Evolutionary conservation across 1,284 basidiomycete species (phyloP).

Genomic region (Ceratobasidium sp.): DNA sequence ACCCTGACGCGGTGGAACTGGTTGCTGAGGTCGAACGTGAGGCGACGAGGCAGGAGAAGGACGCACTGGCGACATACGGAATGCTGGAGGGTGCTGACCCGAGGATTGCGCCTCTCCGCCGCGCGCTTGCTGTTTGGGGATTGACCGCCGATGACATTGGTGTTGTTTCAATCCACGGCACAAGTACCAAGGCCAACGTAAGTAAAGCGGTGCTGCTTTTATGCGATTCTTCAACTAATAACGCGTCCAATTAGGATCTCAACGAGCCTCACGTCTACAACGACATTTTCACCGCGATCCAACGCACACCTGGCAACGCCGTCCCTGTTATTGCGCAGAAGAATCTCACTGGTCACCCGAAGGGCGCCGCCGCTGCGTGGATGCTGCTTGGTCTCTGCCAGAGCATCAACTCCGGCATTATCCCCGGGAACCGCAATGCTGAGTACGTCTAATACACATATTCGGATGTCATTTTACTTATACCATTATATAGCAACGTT

Average conservation of each 20-base stretch:
- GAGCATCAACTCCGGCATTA: constrained; percentile 84
- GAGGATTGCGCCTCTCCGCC: constrained; percentile 89
- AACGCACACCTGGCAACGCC: constrained; percentile 92
- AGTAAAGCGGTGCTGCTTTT: constrained; percentile 50
- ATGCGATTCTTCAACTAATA: constrained; percentile 42
- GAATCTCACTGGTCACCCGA: constrained; percentile 94
- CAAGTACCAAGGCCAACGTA: constrained; percentile 94
- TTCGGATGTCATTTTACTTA: neutral
- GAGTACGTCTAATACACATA: constrained; percentile 69
- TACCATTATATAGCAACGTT: constrained; percentile 76
- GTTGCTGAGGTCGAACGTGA: constrained; percentile 89
- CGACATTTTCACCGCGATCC: constrained; percentile 88
- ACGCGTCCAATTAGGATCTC: constrained; percentile 75
- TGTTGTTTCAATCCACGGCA: constrained; percentile 91
- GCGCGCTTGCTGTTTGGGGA: constrained; percentile 97
- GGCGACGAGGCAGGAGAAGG: constrained; percentile 90
- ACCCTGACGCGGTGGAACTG: constrained; percentile 72
- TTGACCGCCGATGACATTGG: constrained; percentile 93
- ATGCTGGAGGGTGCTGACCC: constrained; percentile 94
- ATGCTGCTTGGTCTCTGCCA: constrained; percentile 95
- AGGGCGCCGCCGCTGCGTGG: constrained; percentile 98
- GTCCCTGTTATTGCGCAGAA: constrained; percentile 98
- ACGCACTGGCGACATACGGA: constrained; percentile 89
- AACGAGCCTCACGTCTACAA: constrained; percentile 99
- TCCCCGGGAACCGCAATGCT: constrained; percentile 97